Evolutionary conservation across 2,329 filamentous ascomycete genomes (phyloP).

Genomic region (Colletotrichum nymphaeae): DNA sequence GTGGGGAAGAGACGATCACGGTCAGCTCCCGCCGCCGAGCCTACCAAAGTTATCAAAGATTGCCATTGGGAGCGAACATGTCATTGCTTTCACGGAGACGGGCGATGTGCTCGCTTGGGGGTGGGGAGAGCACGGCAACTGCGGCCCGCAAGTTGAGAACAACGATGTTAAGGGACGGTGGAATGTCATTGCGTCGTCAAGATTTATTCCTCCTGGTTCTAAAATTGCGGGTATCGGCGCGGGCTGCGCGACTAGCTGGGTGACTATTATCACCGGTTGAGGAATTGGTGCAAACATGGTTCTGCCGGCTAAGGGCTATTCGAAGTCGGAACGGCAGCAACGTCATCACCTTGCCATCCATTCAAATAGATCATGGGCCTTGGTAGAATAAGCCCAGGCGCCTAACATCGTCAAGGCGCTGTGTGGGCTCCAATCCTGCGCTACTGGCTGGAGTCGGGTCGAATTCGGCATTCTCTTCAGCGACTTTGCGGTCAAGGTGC

Average conservation of each 20-base stretch:
- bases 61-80: conserved; percentile 92
- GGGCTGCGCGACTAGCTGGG: conserved; percentile 93
- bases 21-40: conserved; percentile 76
- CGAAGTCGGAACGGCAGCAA: neutral
- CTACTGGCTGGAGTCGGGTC: conserved; percentile 40
- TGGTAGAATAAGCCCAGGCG: conserved; percentile 54
- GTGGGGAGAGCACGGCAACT: conserved; percentile 98
- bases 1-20: conserved; percentile 90
- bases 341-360: conserved; percentile 38
- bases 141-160: conserved; percentile 74
- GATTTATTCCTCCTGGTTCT: conserved; percentile 61
- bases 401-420: conserved; percentile 76
- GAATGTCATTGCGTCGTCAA: conserved; percentile 73
- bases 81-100: conserved; percentile 74
- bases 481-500: conserved; percentile 54
- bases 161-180: conserved; percentile 77
- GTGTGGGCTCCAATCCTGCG: conserved; percentile 73
- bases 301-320: neutral
- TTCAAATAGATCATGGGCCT: conserved; percentile 38
- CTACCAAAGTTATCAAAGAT: conserved; percentile 71
- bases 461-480: conserved; percentile 40
- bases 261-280: conserved; percentile 59
- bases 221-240: conserved; percentile 75
- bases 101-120: conserved; percentile 86
- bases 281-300: conserved; percentile 26